Evolutionary conservation across 768 basidiomycete species (phyloP), one percentile per base, ranked within the genome.

Genomic region (Phlebiopsis flavidoalba): DNA sequence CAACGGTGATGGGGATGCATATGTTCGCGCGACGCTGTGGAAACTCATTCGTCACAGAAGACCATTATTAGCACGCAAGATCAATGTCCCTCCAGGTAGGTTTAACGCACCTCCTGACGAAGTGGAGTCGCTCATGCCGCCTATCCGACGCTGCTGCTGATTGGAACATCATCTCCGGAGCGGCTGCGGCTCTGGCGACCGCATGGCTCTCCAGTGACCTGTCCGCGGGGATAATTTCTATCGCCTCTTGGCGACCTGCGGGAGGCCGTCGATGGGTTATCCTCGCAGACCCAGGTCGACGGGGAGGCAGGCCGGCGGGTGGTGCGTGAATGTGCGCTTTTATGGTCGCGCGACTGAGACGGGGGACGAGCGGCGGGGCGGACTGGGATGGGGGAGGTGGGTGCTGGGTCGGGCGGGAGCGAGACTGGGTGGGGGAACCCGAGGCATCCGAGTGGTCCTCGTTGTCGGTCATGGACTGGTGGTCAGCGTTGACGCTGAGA

Each of bases 401-500:
- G 50, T 37, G 31, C 26, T 31, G 2, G 7, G 33, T 11, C 5
- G 52, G 43, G 17, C 43, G 22, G 53, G 40, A 46, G 52, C 40
- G 55, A 21, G n/a, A 48, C 43, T 45, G 43, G 21, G 37, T 45
- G 24, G 60, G 61, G 14, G 52, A 62, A 12, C 35, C 51, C 22
- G 55, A 24, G 12, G 45, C 59, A 26, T 64, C 63, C n/a, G 64
- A 65, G 14, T 24, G 53, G 12, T 56, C 57, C 26, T 62, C 63
- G 26, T 47, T 48, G 49, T 64, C 60, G 31, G 59, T 22, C 51
- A 56, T 57, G 35, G 58, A 59, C 47, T 22, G 56, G 26, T 31
- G 26, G n/a, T 55, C 57, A 14, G 48, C 55, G 43, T 50, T 51
- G 17, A 60, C 54, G 19, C 63, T 60, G 26, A 65, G 61, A 8